Conservation (phyloP, 768 basidiomycete species). For the Lyophyllum decastes region DNA sequence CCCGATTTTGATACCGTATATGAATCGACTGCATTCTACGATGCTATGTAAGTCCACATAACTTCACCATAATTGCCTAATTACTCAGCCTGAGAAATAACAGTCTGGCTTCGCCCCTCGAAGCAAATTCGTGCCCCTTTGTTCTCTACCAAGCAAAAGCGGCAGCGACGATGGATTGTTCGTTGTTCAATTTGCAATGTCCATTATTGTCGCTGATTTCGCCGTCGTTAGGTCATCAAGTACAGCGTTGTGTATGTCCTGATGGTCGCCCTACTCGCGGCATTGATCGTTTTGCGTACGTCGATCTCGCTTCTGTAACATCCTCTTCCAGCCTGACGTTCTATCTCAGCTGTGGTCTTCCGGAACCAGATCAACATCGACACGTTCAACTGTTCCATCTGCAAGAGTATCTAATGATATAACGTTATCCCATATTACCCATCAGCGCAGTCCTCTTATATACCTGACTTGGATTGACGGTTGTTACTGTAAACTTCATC, state of each 20-base stretch:
- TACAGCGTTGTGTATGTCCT: conserved; percentile 83
- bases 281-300: conserved; percentile 83
- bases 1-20: conserved; percentile 82
- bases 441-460: conserved; percentile 18
- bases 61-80: too few species aligned
- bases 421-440: conserved; percentile 25
- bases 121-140: conserved; percentile 93
- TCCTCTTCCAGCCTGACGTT: conserved; percentile 14
- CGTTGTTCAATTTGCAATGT: conserved; percentile 23
- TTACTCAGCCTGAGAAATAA: conserved; percentile 1
- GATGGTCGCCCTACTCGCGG: conserved; percentile 75
- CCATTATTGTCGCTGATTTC: conserved; percentile 7
- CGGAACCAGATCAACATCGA: conserved; percentile 58
- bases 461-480: conserved; percentile 20
- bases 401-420: conserved; percentile 79
- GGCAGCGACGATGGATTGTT: conserved; percentile 90
- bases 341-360: conserved; percentile 71
- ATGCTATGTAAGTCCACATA: conserved; percentile 72
- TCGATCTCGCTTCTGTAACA: conserved; percentile 18
- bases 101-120: conserved; percentile 94
- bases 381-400: conserved; percentile 77
- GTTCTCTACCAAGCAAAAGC: conserved; percentile 93
- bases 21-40: conserved; percentile 89
- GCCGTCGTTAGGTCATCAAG: conserved; percentile 61
- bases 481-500: conserved; percentile 16